Conservation (phyloP, 2,329 filamentous ascomycete species). For the Pyricularia pennisetigena region DNA sequence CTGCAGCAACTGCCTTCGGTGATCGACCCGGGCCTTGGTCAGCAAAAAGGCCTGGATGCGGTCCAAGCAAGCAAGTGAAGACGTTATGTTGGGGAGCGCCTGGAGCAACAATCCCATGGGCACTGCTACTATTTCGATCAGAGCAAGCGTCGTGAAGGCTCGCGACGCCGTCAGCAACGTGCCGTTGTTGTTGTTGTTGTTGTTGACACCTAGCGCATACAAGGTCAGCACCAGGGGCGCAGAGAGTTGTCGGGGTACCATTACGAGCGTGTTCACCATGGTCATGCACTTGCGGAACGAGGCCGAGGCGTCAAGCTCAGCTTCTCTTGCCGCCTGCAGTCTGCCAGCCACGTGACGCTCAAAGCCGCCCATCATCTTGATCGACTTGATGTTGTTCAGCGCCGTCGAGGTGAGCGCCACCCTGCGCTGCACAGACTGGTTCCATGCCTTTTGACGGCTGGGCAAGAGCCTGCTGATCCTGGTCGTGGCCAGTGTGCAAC, state of each 20-base stretch:
- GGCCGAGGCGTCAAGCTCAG: neutral
- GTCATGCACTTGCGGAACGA: neutral
- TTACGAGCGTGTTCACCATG: neutral
- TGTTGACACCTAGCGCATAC: neutral
- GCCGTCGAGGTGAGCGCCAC: constrained; percentile 36
- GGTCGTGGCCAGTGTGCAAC: neutral
- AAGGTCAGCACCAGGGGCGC: neutral
- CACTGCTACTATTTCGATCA: neutral
- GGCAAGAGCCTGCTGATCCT: neutral
- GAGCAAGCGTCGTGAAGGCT: neutral
- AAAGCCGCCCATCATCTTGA: neutral
- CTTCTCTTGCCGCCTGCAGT: neutral
- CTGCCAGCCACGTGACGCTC: neutral
- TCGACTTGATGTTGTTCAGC: constrained; percentile 37
- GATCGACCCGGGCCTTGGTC: neutral
- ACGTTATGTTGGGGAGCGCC: neutral
- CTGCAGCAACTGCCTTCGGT: neutral
- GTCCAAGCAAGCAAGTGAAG: neutral
- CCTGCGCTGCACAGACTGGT: constrained; percentile 36
- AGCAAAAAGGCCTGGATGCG: neutral
- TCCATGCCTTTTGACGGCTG: constrained; percentile 30
- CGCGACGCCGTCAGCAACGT: neutral
- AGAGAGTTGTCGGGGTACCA: neutral
- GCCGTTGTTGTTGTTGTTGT: neutral
- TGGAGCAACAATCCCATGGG: neutral